Evolutionary conservation across 306 rosid species (phyloP).

Genomic region (Betula pendula): DNA sequence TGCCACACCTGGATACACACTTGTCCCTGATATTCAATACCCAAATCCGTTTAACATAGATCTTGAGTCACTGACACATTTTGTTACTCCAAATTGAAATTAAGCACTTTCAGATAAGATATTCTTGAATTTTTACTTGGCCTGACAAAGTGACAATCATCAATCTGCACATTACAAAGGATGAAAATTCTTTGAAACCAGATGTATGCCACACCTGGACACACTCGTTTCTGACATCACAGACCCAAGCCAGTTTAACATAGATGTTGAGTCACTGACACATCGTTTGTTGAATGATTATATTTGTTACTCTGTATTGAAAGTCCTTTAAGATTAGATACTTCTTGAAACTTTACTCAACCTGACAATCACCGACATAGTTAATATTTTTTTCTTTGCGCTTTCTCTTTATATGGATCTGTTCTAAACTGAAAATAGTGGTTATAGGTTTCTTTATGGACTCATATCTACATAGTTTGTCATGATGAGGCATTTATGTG

Average conservation of each 20-base stretch:
- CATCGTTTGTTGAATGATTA: background rate
- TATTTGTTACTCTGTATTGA: background rate
- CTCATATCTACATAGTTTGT: background rate
- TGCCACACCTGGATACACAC: background rate
- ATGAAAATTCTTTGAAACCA: conserved; percentile 7
- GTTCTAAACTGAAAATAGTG: background rate
- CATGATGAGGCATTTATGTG: background rate
- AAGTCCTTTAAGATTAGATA: background rate
- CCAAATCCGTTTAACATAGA: background rate
- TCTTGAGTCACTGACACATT: no score
- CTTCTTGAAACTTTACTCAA: background rate
- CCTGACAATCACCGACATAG: background rate
- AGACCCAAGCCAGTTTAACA: background rate
- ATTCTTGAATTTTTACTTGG: no score
- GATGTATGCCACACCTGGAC: background rate
- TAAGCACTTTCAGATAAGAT: no score
- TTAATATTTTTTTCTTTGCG: background rate
- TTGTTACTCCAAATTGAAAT: no score
- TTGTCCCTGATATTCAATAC: background rate
- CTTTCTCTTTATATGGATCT: background rate
- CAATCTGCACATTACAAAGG: background rate
- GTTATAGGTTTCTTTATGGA: background rate
- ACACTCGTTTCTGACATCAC: background rate
- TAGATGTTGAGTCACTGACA: background rate
- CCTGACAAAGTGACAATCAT: no score